Evolutionary conservation across 768 basidiomycete species (phyloP).

Genomic region (Boletus reticuloceps): DNA sequence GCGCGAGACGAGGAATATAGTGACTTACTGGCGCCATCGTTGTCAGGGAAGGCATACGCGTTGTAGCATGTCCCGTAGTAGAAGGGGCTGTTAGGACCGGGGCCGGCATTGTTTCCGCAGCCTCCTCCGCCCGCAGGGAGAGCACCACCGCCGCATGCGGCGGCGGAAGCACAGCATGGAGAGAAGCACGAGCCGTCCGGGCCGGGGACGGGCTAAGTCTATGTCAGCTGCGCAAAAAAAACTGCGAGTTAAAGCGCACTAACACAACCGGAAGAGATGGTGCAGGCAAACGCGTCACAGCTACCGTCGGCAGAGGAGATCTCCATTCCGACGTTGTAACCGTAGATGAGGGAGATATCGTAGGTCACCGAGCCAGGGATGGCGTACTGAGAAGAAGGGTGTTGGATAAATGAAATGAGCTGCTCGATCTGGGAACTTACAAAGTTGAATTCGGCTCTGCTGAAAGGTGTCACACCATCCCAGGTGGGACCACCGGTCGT

Average conservation of each 20-base stretch:
- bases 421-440: constrained; percentile 8
- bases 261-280: constrained; percentile 30
- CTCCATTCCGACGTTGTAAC: constrained; percentile 34
- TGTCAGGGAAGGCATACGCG: constrained; percentile 35
- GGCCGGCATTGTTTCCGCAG: constrained; percentile 26
- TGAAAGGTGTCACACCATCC: constrained; percentile 32
- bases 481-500: constrained; percentile 31
- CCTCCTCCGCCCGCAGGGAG: constrained; percentile 28
- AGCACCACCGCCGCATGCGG: constrained; percentile 27
- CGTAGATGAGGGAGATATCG: constrained; percentile 34
- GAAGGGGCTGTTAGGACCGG: constrained; percentile 30
- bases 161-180: constrained; percentile 27
- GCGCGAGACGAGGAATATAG: neutral
- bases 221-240: neutral
- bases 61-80: constrained; percentile 28
- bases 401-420: neutral
- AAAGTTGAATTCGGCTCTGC: constrained; percentile 33
- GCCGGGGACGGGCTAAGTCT: constrained; percentile 27
- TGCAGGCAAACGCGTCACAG: constrained; percentile 32
- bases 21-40: constrained; percentile 28
- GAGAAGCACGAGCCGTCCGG: constrained; percentile 27
- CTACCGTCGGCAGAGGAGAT: constrained; percentile 26
- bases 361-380: constrained; percentile 29
- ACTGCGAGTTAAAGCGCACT: constrained; percentile 1
- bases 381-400: constrained; percentile 12